Percentiles rank a stretch among this genome's conserved stretches.
Evolutionary conservation across 805 yeast species (phyloP).

Genomic region (Komagataella mondaviorum): DNA sequence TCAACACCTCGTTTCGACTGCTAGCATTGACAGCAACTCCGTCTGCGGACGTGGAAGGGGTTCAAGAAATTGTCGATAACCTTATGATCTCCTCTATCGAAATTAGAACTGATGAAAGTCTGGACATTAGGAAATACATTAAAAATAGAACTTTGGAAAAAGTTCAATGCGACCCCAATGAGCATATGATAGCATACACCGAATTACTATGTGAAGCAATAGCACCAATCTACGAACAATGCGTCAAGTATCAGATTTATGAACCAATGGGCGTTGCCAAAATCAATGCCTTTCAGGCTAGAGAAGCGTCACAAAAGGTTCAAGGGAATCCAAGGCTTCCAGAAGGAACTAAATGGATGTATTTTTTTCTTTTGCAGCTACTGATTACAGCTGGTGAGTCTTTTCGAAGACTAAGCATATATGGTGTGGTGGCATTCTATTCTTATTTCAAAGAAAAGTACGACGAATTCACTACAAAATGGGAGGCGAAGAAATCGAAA

Average conservation of each 20-base stretch:
- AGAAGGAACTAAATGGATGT: conserved; percentile 67
- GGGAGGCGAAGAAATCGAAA: conserved; percentile 40
- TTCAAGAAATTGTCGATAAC: conserved; percentile 72
- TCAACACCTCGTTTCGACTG: conserved; percentile 55
- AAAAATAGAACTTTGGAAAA: conserved; percentile 51
- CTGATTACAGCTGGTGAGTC: conserved; percentile 65
- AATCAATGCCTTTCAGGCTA: conserved; percentile 57
- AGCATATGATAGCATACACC: conserved; percentile 43
- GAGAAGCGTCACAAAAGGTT: conserved; percentile 54
- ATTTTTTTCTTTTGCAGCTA: conserved; percentile 45
- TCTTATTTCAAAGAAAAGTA: conserved; percentile 48
- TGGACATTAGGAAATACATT: conserved; percentile 71
- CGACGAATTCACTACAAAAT: conserved; percentile 44
- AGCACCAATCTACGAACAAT: conserved; percentile 49
- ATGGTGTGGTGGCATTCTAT: conserved; percentile 73
- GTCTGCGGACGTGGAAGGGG: conserved; percentile 74
- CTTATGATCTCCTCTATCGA: conserved; percentile 66
- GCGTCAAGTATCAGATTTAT: conserved; percentile 50
- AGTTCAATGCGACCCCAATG: conserved; percentile 36
- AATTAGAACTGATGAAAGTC: conserved; percentile 72
- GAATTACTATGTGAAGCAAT: conserved; percentile 48
- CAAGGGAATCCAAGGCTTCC: conserved; percentile 37
- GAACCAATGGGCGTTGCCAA: conserved; percentile 52
- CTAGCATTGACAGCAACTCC: conserved; percentile 95
- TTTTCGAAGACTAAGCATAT: conserved; percentile 54